Percentiles rank a stretch among this genome's conserved stretches.
Conservation (phyloP, 2,329 filamentous ascomycete species). For the Epichloe festucae region DNA sequence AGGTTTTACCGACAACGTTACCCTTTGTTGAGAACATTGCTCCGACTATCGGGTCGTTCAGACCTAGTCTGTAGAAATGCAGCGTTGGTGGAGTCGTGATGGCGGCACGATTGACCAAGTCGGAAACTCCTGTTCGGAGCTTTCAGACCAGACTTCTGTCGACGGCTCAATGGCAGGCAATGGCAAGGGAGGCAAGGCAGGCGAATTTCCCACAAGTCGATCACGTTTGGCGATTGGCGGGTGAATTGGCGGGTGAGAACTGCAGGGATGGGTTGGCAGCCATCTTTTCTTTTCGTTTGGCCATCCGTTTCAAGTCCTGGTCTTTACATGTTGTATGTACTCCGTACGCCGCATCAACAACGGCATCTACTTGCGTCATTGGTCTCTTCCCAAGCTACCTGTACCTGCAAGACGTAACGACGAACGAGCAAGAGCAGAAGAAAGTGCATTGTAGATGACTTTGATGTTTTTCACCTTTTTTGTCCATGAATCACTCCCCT, state of each 20-base stretch:
- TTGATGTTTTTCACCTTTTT: neutral
- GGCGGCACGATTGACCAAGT: neutral
- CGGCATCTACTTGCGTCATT: neutral
- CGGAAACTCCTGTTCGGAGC: neutral
- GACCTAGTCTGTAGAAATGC: too few relatives aligned
- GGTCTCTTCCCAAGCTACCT: neutral
- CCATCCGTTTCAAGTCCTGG: neutral
- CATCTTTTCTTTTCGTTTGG: neutral
- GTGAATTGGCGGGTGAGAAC: neutral
- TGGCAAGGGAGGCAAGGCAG: too few relatives aligned
- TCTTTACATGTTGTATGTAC: too few relatives aligned
- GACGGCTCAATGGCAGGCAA: too few relatives aligned
- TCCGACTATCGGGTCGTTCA: too few relatives aligned
- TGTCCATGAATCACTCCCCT: neutral
- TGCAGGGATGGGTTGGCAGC: neutral
- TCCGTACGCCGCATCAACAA: neutral
- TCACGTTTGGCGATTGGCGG: neutral
- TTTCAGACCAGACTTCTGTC: too few relatives aligned
- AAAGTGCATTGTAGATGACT: neutral
- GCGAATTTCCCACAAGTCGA: too few relatives aligned
- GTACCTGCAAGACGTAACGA: neutral
- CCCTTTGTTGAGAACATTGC: too few relatives aligned
- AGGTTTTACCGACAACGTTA: too few relatives aligned
- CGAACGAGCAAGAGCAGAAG: neutral
- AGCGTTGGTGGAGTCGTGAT: neutral